Base-by-base conservation (phyloP, 1,284 basidiomycete species). In the Ustilago sp. region DNA sequence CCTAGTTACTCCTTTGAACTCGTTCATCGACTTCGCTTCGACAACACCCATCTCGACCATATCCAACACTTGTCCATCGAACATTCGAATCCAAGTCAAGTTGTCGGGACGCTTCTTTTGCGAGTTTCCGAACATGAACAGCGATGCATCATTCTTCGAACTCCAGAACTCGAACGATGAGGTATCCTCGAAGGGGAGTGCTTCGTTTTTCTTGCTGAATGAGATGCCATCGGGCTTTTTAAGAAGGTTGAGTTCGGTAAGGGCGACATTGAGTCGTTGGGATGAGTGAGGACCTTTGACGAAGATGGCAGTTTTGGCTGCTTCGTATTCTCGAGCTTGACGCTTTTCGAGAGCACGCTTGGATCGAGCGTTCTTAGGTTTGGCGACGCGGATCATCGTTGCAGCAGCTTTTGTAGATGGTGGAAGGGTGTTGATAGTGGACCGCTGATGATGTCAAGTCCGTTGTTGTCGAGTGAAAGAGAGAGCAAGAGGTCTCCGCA, bases 281-380 rank as follows among this genome's bases (percentile, higher is more conserved):
- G 93, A 94, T 0, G 93, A 91, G 84, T 93, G 92, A 35, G 92
- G 93, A 4, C 95, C 94, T 79, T 92, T 90, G 43, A 98, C 94
- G 86, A 99, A 97, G 79, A 99, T 90, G 28, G 92, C 92, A 32
- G 92, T 89, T 87, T 90, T 90, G 63, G 91, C 90, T 82, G 93
- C 93, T 88, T 99, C 96, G 66, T 60, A 70, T 35, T 96, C 89
- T 84, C 95, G 94, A 2, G 96, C 90, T 84, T 93, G 93, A 36
- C 95, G 90, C 54, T 93, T 93, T 54, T 94, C 93, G 79, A 97
- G 85, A 0, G 91, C 96, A 74, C 97, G 90, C 88, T 99, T 99
- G n/a, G 94, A 93, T 47, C 96, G 91, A 0, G 97, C 96, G 89
- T 97, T 98, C 88, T 93, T 94, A 36, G 96, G 94, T 89, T 98